A percentile compares a stretch with the other conserved stretches of the same genome.
Conservation (phyloP, 2,329 filamentous ascomycete genomes). For the Juglanconis sp. region DNA sequence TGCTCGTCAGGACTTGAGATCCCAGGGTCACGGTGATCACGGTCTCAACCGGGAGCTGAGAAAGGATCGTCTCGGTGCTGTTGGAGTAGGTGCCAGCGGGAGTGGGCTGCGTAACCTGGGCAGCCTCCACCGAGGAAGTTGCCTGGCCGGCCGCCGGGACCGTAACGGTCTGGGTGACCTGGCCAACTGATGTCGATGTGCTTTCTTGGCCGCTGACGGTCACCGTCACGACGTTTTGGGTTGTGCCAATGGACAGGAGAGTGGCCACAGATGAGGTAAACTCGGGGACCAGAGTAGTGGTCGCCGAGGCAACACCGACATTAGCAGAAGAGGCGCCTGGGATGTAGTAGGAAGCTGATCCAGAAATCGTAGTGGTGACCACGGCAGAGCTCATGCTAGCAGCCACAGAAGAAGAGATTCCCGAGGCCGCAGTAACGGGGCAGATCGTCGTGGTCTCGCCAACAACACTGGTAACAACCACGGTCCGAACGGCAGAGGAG, state of each 20-base stretch:
- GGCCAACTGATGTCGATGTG: not conserved
- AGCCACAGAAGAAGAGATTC: conserved; percentile 6
- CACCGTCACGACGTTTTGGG: conserved; percentile 4
- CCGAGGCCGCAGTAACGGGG: conserved; percentile 20
- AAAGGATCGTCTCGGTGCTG: conserved; percentile 1
- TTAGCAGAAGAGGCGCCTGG: conserved; percentile 3
- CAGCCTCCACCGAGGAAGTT: not conserved
- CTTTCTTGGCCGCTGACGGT: conserved; percentile 3
- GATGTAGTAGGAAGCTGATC: conserved; percentile 15
- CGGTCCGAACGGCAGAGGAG: conserved; percentile 20
- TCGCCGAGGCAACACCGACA: not conserved
- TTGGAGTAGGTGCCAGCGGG: not conserved
- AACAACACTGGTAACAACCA: conserved; percentile 24
- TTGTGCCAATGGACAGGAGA: not conserved
- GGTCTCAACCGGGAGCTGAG: conserved; percentile 14
- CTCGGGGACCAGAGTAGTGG: not conserved
- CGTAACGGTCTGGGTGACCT: conserved; percentile 5
- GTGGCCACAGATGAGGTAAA: not conserved
- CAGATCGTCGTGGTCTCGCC: conserved; percentile 24
- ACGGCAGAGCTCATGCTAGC: conserved; percentile 18
- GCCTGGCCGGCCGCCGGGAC: not conserved
- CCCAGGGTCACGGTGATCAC: conserved; percentile 16
- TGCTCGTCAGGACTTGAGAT: conserved; percentile 12
- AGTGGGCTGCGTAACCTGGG: not conserved
- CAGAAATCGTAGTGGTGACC: conserved; percentile 12